Evolutionary conservation across 441 rosid species (phyloP).

Genomic region (Cnidoscolus chayamansa): DNA sequence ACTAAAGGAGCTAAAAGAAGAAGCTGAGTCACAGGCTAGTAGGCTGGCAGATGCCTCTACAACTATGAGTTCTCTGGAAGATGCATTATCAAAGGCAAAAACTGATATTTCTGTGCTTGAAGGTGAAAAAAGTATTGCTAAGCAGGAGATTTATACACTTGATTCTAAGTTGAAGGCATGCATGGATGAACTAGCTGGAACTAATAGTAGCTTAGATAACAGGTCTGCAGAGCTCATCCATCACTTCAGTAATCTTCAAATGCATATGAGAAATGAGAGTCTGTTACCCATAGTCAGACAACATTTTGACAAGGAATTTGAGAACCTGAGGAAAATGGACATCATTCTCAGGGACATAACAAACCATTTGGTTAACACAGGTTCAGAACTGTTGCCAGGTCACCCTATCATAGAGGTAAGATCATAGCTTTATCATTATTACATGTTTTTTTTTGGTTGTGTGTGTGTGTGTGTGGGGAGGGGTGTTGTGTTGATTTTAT

Average conservation of each 20-base stretch:
- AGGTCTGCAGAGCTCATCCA: constrained; percentile 55
- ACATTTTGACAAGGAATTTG: constrained; percentile 50
- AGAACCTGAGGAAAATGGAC: constrained; percentile 58
- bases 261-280: constrained; percentile 50
- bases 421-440: not conserved
- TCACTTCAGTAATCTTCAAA: constrained; percentile 53
- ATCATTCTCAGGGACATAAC: constrained; percentile 45
- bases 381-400: constrained; percentile 34
- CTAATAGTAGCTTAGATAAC: constrained; percentile 51
- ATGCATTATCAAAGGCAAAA: constrained; percentile 56
- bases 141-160: constrained; percentile 60
- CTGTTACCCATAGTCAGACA: constrained; percentile 43
- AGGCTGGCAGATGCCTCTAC: constrained; percentile 49
- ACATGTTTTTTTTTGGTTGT: not conserved
- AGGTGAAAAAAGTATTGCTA: constrained; percentile 53
- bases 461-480: too few relatives aligned
- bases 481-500: not conserved
- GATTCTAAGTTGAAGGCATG: constrained; percentile 67
- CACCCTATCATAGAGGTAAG: constrained; percentile 49
- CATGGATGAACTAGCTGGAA: constrained; percentile 78
- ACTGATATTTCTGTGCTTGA: constrained; percentile 50
- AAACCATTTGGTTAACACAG: constrained; percentile 29
- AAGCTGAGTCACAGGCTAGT: constrained; percentile 47
- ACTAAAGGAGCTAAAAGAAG: constrained; percentile 52
- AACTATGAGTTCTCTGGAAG: constrained; percentile 61